These are phyloP conservation scores for Erysiphe pulchra DNA, from an alignment of 2,329 filamentous ascomycete species.

Conservation along the genomic window DNA sequence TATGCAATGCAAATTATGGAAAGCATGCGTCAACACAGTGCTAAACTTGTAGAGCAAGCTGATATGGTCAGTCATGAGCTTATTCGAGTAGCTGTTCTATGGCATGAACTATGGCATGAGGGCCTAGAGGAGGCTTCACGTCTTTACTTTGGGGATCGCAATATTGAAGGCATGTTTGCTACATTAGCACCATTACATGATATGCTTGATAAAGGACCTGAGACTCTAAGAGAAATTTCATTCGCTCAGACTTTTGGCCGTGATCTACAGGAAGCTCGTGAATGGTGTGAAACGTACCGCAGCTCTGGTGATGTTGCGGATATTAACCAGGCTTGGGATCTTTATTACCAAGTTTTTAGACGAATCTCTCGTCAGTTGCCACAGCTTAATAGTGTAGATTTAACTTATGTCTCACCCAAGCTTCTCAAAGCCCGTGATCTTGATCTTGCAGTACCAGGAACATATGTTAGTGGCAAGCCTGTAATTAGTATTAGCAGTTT, in stretches of 20 bases:
- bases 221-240: conserved; percentile 85
- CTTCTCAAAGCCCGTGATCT: conserved; percentile 65
- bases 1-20: conserved; percentile 92
- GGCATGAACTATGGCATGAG: conserved; percentile 99
- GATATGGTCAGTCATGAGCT: conserved; percentile 89
- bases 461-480: conserved; percentile 54
- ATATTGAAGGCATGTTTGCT: conserved; percentile 92
- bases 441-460: conserved; percentile 86
- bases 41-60: conserved; percentile 78
- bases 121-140: conserved; percentile 88
- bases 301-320: conserved; percentile 77
- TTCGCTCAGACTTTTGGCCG: conserved; percentile 95
- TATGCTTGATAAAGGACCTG: conserved; percentile 68
- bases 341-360: conserved; percentile 96
- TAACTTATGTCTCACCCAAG: conserved; percentile 92
- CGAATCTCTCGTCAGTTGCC: conserved; percentile 83
- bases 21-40: conserved; percentile 86
- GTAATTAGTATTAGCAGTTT: conserved; percentile 74
- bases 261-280: conserved; percentile 78
- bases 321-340: conserved; percentile 93
- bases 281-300: conserved; percentile 87
- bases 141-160: conserved; percentile 90
- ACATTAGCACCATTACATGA: conserved; percentile 78
- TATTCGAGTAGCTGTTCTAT: conserved; percentile 85
- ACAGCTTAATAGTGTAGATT: conserved; percentile 73